A percentile compares a stretch with the other conserved stretches of the same genome.
phyloP scores from a whole-genome alignment of 2,329 filamentous ascomycete species.

The Fonsecaea pedrosoi region DNA sequence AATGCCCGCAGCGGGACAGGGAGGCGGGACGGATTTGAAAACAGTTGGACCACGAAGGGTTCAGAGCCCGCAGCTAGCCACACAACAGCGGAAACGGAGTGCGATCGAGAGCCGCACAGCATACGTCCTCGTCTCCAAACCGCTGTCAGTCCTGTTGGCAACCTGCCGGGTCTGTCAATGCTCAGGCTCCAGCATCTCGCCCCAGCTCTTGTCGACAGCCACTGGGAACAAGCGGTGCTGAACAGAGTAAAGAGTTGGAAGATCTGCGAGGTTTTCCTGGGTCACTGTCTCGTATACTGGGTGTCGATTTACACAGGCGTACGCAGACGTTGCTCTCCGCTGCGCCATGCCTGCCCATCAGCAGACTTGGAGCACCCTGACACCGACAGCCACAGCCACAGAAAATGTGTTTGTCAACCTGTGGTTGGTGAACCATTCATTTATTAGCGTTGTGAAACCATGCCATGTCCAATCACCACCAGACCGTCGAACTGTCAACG shows the following conservation, averaged over 20 bases:
- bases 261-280: conserved; percentile 1
- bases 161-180: neutral
- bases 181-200: neutral
- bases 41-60: conserved; percentile 11
- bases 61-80: neutral
- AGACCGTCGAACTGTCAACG: neutral
- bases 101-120: conserved; percentile 8
- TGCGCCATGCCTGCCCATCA: neutral
- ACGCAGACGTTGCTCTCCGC: neutral
- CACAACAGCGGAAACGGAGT: conserved; percentile 8
- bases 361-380: neutral
- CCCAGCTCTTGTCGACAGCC: neutral
- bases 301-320: neutral
- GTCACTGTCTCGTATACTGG: neutral
- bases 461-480: conserved; percentile 6
- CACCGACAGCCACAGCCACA: neutral
- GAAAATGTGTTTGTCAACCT: conserved; percentile 30
- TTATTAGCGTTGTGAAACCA: conserved; percentile 18
- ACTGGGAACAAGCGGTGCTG: neutral
- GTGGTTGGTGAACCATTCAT: conserved; percentile 24
- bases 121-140: neutral
- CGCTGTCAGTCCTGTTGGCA: neutral
- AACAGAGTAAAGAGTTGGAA: neutral
- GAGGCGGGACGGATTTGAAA: conserved; percentile 10
- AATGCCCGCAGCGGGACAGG: neutral